Base-by-base conservation (phyloP, 805 yeast species). In the Saccharomycopsis microspora region DNA sequence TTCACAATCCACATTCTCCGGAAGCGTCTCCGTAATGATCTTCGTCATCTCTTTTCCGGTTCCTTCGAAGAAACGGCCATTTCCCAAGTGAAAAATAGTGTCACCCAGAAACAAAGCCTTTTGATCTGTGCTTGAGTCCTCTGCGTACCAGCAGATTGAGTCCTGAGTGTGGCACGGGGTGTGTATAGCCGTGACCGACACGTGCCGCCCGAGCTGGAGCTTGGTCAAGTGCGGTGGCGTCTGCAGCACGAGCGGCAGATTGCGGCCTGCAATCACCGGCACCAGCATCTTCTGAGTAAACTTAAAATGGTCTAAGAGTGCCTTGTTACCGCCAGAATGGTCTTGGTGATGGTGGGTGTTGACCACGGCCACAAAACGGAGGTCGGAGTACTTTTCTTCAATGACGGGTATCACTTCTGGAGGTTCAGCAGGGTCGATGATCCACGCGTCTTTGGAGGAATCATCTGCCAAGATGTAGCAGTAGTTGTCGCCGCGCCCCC, bases 101-200 rank as follows among this genome's bases (percentile, higher is more conserved):
- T 93, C 99, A 8, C 99, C 99, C 0, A 97, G 86, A 66, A 93
- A 87, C 1, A 93, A 88, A 3, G 83, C 88, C 54, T 70, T 71
- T 55, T 87, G 77, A 34, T 70, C 72, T 0, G 88, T 76, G 35
- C 63, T 60, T n/a, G 51, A 41, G 60, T 90, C 97, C 42, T 68
- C 68, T 0, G 76, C 87, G 57, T 64, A 83, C 64, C 87, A 93
- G 60, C 97, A 90, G 51, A 93, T 85, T 3, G 96, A 86, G 64
- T 93, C 99, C 64, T 84, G 93, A 0, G 99, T 93, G 63, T 93
- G 99, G 61, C 99, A 93, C 3, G 99, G 98, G 0, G 99, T 93
- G 64, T 90, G 90, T 38, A 90, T 69, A 0, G 96, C 94, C 1
- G 81, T 78, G 44, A 89, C 75, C 11, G 76, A 70, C 44, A 90